Base-by-base conservation (phyloP, 495 filamentous ascomycete species). In the Pyronema domesticum region DNA sequence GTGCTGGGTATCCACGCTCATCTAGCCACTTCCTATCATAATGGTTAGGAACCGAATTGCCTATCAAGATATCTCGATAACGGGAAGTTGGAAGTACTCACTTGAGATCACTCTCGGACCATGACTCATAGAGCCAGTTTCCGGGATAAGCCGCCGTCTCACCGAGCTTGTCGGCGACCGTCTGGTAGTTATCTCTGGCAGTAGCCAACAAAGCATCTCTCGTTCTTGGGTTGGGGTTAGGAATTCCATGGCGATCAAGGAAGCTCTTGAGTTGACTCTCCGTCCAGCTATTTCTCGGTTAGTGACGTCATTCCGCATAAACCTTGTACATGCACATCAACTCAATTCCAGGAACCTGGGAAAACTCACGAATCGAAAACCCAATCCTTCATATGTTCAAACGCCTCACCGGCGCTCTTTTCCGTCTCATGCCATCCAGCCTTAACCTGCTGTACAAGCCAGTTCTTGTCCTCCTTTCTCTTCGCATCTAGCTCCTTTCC, bases 111-210 rank as follows among this genome's bases (percentile, higher is more conserved):
- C 80, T 83, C 40, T 89, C 77, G 44, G 81, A 78, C 91, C 91
- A 98, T 37, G 82, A 73, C 55, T 79, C 78, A 62, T 95, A 98
- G 35, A 96, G 71, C 91, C 91, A 98, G 68, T 94, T 80, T n/a
- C 91, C 91, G 39, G 91, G 91, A 60, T 98, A 98, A 8, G 76
- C 65, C 37, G 77, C 71, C 1, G 85, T 82, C 68, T 95, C 83
- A 57, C 85, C 85, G 40, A 76, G 73, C 70, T 94, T 95, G 64
- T 87, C 78, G 10, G 91, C 88, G 43, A 83, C 67, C 3, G 75
- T 72, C 57, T 95, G 80, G 57, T 94, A 95, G 65, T 82, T 89
- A 55, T 80, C 72, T 53, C 91, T 87, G 47, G 79, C 77, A 57
- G 84, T 75, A 61, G 80, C 74, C 59, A 96, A 76, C 47, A 95